Evolutionary conservation across 2,329 filamentous ascomycete species (phyloP), one percentile per base, ranked within the genome.

Genomic region (Tympanopsis confertula): DNA sequence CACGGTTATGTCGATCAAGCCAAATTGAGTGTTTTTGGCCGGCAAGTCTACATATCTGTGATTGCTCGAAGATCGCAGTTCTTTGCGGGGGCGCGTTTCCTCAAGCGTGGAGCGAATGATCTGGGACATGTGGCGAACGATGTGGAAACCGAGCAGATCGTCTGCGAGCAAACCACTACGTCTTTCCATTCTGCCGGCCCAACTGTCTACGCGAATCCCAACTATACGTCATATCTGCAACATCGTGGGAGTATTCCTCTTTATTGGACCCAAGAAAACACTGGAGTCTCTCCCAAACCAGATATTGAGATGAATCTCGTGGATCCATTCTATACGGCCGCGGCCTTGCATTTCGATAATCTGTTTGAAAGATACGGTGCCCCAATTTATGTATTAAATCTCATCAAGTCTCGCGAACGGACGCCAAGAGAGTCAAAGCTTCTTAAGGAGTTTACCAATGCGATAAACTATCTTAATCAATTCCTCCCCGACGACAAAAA

Each of bases 101-200:
- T 98, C 38, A 98, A 98, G 58, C 79, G 91, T 41, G 91, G 91
- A 20, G 84, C 87, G 35, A 98, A 98, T 51, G 91, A 98, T 55
- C 57, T 88, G 40, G 66, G 91, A 13, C 94, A 94, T 54, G 91
- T 98, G 39, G 93, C 91, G 38, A 98, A 98, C 53, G 93, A 98
- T 58, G 91, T 98, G 18, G 93, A 98, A 60, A 96, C 91, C 1
- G 91, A 98, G 59, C 91, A 98, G 56, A 95, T 98, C 42, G 88
- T 98, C 4, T 91, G 88, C 1, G 91, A 98, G 54, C 86, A 87
- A 49, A 66, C 89, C 37, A 95, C 87, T 1, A 98, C 91, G 1
- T 95, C 91, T 0, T 95, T 98, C 48, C 91, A 98, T 61, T 82
- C 85, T 3, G 86, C 91, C 4, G 89, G 87, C 0, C 85, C 84